These are phyloP conservation scores for Suhomyces faveliae DNA, from an alignment of 805 yeast genomes.

Conservation along the genomic window DNA sequence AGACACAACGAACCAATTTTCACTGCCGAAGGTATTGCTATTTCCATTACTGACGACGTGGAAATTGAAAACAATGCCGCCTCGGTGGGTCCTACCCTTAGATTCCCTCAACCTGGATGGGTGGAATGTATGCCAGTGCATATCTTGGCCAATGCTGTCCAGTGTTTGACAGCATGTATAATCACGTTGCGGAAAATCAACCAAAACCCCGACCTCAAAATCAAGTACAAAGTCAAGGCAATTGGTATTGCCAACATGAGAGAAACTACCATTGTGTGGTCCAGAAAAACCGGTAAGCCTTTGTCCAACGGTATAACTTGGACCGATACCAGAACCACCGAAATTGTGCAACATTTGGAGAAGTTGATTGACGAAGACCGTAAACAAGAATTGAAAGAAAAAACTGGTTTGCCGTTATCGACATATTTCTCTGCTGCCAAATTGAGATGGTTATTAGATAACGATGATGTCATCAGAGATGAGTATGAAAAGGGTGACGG, in stretches of 20 bases:
- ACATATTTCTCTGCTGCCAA: slow-evolving; percentile 92
- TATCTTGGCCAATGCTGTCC: slow-evolving; percentile 74
- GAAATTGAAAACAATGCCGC: slow-evolving; percentile 61
- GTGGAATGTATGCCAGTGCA: slow-evolving; percentile 89
- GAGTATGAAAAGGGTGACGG: slow-evolving; percentile 72
- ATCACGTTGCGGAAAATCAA: slow-evolving; percentile 57
- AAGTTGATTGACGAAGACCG: slow-evolving; percentile 51
- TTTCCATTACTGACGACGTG: slow-evolving; percentile 54
- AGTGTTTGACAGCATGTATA: slow-evolving; percentile 71
- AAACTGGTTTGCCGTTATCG: slow-evolving; percentile 83
- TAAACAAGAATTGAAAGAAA: slow-evolving; percentile 56
- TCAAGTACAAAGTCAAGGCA: slow-evolving; percentile 63
- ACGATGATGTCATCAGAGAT: slow-evolving; percentile 61
- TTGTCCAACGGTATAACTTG: slow-evolving; percentile 89
- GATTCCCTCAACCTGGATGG: slow-evolving; percentile 86
- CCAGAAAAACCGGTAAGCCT: slow-evolving; percentile 76
- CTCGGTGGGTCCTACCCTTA: slow-evolving; percentile 62
- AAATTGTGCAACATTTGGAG: slow-evolving; percentile 62
- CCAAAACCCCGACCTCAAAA: slow-evolving; percentile 46
- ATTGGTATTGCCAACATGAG: slow-evolving; percentile 95
- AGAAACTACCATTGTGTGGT: slow-evolving; percentile 91
- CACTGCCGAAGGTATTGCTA: slow-evolving; percentile 73
- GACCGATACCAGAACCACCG: slow-evolving; percentile 89
- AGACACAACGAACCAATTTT: slow-evolving; percentile 58
- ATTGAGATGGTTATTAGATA: slow-evolving; percentile 84